A percentile compares a stretch with the other conserved stretches of the same genome.
Evolutionary conservation across 1,284 basidiomycete species (phyloP).

Genomic region (Hemileia vastatrix): DNA sequence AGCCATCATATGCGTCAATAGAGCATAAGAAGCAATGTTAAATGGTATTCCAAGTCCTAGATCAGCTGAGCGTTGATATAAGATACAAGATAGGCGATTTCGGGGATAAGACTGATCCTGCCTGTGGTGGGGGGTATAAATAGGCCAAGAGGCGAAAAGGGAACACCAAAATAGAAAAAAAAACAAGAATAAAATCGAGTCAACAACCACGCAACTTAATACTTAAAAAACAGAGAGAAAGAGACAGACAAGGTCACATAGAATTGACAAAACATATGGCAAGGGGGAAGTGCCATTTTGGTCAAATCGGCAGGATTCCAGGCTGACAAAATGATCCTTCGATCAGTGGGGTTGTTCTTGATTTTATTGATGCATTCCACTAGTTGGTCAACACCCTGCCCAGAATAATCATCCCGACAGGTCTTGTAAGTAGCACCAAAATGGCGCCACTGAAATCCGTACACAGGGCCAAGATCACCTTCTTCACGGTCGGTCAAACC

Average conservation of each 20-base stretch:
- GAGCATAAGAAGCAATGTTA: slow-evolving; percentile 95
- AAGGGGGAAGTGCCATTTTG: slow-evolving; percentile 91
- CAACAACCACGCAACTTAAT: background rate
- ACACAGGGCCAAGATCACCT: slow-evolving; percentile 91
- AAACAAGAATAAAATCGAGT: background rate
- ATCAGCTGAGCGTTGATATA: slow-evolving; percentile 97
- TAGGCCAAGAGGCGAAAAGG: background rate
- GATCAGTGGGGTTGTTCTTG: slow-evolving; percentile 82
- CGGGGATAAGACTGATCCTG: slow-evolving; percentile 45
- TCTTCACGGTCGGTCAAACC: slow-evolving; percentile 74
- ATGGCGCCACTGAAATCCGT: slow-evolving; percentile 98
- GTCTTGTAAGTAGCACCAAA: slow-evolving; percentile 84
- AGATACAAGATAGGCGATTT: slow-evolving; percentile 71
- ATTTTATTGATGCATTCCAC: slow-evolving; percentile 81
- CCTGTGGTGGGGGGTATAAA: slow-evolving; percentile 17
- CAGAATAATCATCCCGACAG: slow-evolving; percentile 69
- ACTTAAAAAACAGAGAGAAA: slow-evolving; percentile 45
- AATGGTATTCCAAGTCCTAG: slow-evolving; percentile 94
- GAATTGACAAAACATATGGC: slow-evolving; percentile 98
- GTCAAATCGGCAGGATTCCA: slow-evolving; percentile 95
- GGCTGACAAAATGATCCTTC: slow-evolving; percentile 88
- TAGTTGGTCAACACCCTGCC: slow-evolving; percentile 88
- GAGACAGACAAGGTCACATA: slow-evolving; percentile 74
- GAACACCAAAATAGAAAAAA: too few relatives aligned
- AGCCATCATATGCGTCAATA: slow-evolving; percentile 94